These are phyloP conservation scores for Ehretia macrophylla DNA, from an alignment of 257 asterid species.

Conservation along the genomic window DNA sequence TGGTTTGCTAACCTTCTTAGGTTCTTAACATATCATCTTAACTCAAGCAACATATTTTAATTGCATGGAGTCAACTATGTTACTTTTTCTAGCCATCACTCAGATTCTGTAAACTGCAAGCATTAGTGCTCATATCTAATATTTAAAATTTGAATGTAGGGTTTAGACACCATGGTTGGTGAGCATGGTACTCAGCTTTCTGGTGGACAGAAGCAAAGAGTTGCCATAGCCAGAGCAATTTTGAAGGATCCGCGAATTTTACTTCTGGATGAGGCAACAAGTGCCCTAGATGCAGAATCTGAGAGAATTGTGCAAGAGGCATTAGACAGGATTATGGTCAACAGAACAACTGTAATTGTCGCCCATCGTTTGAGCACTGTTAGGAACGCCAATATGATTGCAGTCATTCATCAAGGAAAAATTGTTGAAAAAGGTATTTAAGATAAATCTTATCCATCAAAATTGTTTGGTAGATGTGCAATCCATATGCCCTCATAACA, in stretches of 20 bases:
- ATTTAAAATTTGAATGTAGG: slow-evolving; percentile 34
- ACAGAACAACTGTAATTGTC: slow-evolving; percentile 74
- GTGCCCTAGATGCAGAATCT: slow-evolving; percentile 89
- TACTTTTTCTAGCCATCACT: no score
- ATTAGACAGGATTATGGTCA: slow-evolving; percentile 73
- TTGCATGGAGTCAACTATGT: no score
- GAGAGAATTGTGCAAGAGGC: slow-evolving; percentile 88
- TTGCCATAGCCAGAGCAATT: slow-evolving; percentile 84
- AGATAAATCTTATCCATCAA: background rate
- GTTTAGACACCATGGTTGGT: slow-evolving; percentile 72
- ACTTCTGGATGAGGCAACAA: slow-evolving; percentile 85
- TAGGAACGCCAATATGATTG: slow-evolving; percentile 72
- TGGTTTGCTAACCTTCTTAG: background rate
- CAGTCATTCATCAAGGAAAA: slow-evolving; percentile 76
- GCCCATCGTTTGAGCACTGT: slow-evolving; percentile 83
- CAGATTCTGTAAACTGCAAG: background rate
- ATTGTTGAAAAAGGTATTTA: slow-evolving; percentile 66
- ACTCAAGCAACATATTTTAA: background rate
- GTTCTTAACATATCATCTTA: background rate
- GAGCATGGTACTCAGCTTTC: slow-evolving; percentile 93
- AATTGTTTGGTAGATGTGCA: background rate
- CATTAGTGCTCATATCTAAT: background rate
- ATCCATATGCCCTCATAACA: background rate
- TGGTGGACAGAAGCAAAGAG: slow-evolving; percentile 89
- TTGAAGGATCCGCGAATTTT: slow-evolving; percentile 70